phyloP scores from a whole-genome alignment of 257 asterid species.

The Capsicum baccatum region DNA sequence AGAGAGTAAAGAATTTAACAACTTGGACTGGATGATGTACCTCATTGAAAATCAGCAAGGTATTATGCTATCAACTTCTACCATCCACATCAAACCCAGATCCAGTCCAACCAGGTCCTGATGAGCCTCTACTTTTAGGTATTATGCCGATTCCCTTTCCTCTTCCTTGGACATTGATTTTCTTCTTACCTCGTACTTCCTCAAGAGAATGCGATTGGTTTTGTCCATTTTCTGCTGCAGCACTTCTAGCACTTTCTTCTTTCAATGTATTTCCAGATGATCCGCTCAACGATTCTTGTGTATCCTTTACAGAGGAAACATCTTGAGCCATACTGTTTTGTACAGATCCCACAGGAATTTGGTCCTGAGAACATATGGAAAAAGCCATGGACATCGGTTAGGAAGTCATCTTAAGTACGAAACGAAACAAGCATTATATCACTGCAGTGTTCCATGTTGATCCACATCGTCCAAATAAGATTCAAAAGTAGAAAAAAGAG shows the following conservation, averaged over 20 bases:
- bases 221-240: conserved; percentile 43
- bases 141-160: conserved; percentile 78
- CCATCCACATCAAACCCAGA: conserved; percentile 89
- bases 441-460: not conserved
- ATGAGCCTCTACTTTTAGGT: conserved; percentile 69
- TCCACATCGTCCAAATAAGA: not conserved
- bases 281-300: conserved; percentile 46
- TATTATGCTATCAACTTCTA: conserved; percentile 51
- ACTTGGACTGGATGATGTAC: conserved; percentile 11
- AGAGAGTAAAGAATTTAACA: not conserved
- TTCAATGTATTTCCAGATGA: conserved; percentile 40
- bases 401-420: conserved; percentile 19
- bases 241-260: conserved; percentile 46
- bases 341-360: conserved; percentile 45
- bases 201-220: conserved; percentile 34
- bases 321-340: conserved; percentile 47
- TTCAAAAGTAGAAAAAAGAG: not conserved
- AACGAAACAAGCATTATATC: not conserved
- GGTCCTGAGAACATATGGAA: conserved; percentile 50
- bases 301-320: conserved; percentile 48
- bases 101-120: conserved; percentile 85
- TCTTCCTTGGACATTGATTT: conserved; percentile 63
- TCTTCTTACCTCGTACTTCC: conserved; percentile 73
- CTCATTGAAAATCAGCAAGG: conserved; percentile 1
- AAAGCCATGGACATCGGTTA: conserved; percentile 1